Conservation (phyloP, 2,329 filamentous ascomycete species). For the Exophiala sp. region DNA sequence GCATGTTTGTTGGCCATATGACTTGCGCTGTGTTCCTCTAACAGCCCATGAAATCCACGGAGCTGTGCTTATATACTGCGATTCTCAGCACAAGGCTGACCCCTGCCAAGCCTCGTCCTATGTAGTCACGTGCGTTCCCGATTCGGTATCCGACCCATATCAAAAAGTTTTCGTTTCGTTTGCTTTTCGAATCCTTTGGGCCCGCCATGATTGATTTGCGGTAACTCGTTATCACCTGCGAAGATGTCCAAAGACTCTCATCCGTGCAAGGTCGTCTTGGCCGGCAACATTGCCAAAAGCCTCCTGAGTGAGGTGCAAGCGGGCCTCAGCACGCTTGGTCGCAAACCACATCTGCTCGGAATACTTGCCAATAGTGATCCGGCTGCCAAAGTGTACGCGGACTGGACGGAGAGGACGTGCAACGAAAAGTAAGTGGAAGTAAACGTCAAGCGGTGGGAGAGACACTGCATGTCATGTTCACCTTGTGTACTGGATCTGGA, state of each 20-base stretch:
- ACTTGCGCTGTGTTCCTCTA: no score
- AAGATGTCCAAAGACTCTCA: constrained; percentile 19
- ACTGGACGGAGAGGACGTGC: constrained; percentile 96
- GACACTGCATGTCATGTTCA: background rate
- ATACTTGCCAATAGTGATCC: constrained; percentile 91
- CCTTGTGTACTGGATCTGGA: background rate
- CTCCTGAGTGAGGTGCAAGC: constrained; percentile 72
- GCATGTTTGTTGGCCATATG: no score
- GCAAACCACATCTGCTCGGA: constrained; percentile 72
- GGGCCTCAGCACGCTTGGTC: constrained; percentile 63
- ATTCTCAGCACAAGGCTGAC: background rate
- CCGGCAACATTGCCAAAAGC: constrained; percentile 76
- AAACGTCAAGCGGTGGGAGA: background rate
- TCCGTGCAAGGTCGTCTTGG: constrained; percentile 82
- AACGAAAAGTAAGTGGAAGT: constrained; percentile 72
- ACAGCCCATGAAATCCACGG: no score
- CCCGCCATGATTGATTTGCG: background rate
- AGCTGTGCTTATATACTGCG: background rate
- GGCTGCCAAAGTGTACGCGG: constrained; percentile 85
- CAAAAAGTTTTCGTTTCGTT: background rate
- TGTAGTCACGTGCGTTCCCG: constrained; percentile 1
- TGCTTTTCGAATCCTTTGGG: background rate
- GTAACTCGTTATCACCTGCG: background rate
- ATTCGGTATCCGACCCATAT: background rate
- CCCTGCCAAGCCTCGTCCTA: constrained; percentile 6